Percentiles rank a stretch among this genome's conserved stretches.
Evolutionary conservation across 257 asterid genomes (phyloP).

Genomic region (Solanum pimpinellifolium): DNA sequence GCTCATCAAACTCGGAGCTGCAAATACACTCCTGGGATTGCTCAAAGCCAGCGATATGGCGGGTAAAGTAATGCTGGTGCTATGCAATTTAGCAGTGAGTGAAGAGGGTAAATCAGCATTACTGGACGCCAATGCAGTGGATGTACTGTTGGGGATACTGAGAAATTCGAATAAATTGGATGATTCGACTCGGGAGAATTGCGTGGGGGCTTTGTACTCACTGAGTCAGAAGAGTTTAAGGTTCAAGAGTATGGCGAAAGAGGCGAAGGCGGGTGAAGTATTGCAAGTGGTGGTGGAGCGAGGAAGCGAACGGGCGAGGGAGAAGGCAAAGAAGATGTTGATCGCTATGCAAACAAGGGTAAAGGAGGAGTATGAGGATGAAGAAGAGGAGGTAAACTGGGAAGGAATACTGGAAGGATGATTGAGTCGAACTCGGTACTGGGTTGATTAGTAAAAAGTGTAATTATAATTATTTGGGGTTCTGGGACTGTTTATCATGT

Average conservation of each 20-base stretch:
- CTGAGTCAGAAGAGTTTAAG: slow-evolving; percentile 69
- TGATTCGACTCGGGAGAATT: slow-evolving; percentile 68
- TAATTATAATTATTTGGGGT: background rate
- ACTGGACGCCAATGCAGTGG: slow-evolving; percentile 59
- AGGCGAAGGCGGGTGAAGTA: slow-evolving; percentile 49
- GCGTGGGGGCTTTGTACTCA: slow-evolving; percentile 50
- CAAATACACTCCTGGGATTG: slow-evolving; percentile 40
- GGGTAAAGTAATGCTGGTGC: slow-evolving; percentile 51
- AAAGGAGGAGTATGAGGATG: slow-evolving; percentile 35
- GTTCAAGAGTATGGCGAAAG: slow-evolving; percentile 64
- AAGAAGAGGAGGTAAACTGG: slow-evolving; percentile 62
- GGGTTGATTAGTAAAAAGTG: background rate
- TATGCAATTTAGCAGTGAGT: slow-evolving; percentile 71
- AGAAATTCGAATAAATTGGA: slow-evolving; percentile 26
- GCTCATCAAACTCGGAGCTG: slow-evolving; percentile 50
- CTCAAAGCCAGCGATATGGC: slow-evolving; percentile 41
- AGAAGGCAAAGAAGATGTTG: slow-evolving; percentile 55
- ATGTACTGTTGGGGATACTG: slow-evolving; percentile 36
- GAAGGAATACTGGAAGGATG: slow-evolving; percentile 64
- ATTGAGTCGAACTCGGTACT: slow-evolving; percentile 39
- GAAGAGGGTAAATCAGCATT: slow-evolving; percentile 65
- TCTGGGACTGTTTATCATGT: background rate
- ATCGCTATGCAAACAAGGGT: slow-evolving; percentile 32
- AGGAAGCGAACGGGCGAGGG: slow-evolving; percentile 60
- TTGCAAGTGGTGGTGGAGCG: slow-evolving; percentile 37